Conservation (phyloP, 2,329 filamentous ascomycete species). For the Cryphonectria carpinicola region DNA sequence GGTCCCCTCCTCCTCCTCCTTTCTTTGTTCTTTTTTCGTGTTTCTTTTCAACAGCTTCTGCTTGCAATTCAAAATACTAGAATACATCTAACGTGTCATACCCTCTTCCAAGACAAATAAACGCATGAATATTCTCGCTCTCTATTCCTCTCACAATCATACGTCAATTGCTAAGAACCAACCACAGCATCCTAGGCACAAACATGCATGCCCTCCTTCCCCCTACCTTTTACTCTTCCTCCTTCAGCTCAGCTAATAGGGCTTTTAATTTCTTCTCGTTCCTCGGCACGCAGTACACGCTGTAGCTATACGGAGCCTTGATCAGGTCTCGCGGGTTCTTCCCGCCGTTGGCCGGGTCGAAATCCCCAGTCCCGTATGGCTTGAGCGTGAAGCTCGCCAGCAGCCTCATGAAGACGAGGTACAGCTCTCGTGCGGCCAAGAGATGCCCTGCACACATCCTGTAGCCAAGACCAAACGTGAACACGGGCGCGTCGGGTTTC, state of each 20-base stretch:
- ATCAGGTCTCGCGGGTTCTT: constrained; percentile 25
- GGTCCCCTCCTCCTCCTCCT: neutral
- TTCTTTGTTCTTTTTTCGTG: neutral
- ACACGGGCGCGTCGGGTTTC: constrained; percentile 49
- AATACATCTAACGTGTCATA: neutral
- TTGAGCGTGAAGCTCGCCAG: constrained; percentile 54
- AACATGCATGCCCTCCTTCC: neutral
- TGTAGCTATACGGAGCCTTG: constrained; percentile 18
- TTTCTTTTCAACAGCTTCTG: too few relatives aligned
- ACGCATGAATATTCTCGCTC: neutral
- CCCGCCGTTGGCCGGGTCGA: constrained; percentile 23
- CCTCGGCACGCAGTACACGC: constrained; percentile 27
- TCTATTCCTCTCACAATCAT: neutral
- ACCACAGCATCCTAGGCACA: too few relatives aligned
- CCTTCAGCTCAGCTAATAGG: constrained; percentile 6
- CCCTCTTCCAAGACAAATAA: neutral
- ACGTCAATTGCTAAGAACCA: neutral
- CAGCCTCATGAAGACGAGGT: constrained; percentile 55
- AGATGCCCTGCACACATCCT: constrained; percentile 59
- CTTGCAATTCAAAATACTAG: too few relatives aligned
- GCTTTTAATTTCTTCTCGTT: constrained; percentile 18
- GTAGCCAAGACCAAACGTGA: constrained; percentile 56
- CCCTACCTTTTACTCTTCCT: neutral
- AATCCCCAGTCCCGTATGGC: constrained; percentile 20
- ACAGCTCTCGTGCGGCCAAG: constrained; percentile 57